These are phyloP conservation scores for Batkoa obscura DNA, from an alignment of 371 early-diverging fungal species.

Conservation along the genomic window DNA sequence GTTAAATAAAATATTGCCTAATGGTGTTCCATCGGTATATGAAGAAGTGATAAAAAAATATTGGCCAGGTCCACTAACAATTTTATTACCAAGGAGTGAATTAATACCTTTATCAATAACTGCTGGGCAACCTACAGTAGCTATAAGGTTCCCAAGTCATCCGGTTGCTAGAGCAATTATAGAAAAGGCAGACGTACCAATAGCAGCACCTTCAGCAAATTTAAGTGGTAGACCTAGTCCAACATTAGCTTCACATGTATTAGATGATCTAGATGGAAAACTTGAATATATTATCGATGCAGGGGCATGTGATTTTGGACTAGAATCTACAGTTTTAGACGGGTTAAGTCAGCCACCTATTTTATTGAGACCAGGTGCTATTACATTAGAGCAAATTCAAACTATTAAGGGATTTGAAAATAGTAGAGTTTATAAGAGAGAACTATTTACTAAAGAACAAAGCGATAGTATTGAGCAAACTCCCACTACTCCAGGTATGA, in stretches of 20 bases:
- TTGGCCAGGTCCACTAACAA: conserved; percentile 99
- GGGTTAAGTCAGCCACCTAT: conserved; percentile 48
- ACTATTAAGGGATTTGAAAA: conserved; percentile 23
- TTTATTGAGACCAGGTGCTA: conserved; percentile 95
- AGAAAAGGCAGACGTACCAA: conserved; percentile 64
- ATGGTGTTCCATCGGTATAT: conserved; percentile 9
- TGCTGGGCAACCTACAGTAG: conserved; percentile 77
- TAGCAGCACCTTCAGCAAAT: conserved; percentile 99
- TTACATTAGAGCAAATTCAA: conserved; percentile 63
- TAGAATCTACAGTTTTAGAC: conserved; percentile 95
- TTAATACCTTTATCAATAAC: conserved; percentile 60
- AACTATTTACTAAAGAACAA: conserved; percentile 37
- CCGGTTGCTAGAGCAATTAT: conserved; percentile 85
- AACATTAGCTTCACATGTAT: conserved; percentile 81
- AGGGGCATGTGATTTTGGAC: conserved; percentile 78
- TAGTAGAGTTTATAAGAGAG: conserved; percentile 55
- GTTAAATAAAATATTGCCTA: conserved; percentile 49
- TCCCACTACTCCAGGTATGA: conserved; percentile 97
- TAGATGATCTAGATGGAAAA: conserved; percentile 64
- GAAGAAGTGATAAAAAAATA: conserved; percentile 42
- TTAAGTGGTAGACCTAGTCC: conserved; percentile 93
- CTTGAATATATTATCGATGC: conserved; percentile 86
- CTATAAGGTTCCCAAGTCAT: conserved; percentile 88
- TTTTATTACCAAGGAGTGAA: conserved; percentile 63
- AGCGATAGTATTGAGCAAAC: conserved; percentile 30